These are phyloP conservation scores for Plasmodium berghei DNA, from an alignment of 169 alveolate species.

Conservation along the genomic window DNA sequence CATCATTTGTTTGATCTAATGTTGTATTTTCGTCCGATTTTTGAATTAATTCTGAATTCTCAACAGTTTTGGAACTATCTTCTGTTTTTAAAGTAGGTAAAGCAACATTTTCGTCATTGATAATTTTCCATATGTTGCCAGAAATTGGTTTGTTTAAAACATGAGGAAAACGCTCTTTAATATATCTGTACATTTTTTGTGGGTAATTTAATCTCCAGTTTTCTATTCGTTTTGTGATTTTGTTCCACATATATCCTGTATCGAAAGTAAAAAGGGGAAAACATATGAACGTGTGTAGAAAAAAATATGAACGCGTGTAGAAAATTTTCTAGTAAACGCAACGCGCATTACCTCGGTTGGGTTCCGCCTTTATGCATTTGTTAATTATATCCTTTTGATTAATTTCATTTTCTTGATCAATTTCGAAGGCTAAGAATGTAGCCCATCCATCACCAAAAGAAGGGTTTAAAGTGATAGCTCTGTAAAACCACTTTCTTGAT, in stretches of 20 bases:
- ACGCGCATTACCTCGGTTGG: slow-evolving; percentile 83
- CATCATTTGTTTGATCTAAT: background rate
- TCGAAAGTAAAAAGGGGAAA: background rate
- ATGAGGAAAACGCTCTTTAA: slow-evolving; percentile 75
- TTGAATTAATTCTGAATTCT: background rate
- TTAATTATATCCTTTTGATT: slow-evolving; percentile 84
- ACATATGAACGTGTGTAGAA: background rate
- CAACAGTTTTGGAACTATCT: background rate
- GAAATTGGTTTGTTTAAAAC: slow-evolving; percentile 57
- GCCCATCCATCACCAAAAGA: slow-evolving; percentile 97
- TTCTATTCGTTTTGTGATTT: slow-evolving; percentile 83
- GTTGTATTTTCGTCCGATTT: background rate
- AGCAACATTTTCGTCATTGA: slow-evolving; percentile 38
- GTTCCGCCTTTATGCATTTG: slow-evolving; percentile 88
- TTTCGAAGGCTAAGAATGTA: slow-evolving; percentile 92
- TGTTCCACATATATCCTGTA: slow-evolving; percentile 88
- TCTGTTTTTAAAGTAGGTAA: background rate
- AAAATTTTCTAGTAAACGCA: background rate
- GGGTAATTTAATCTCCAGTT: slow-evolving; percentile 87
- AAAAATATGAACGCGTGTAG: background rate
- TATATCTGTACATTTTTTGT: slow-evolving; percentile 75
- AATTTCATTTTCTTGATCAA: slow-evolving; percentile 88
- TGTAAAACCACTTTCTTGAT: slow-evolving; percentile 96
- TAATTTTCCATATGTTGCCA: slow-evolving; percentile 37
- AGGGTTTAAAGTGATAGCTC: slow-evolving; percentile 92